Base-by-base conservation (phyloP, 2,329 filamentous ascomycete species). In the Capronia coronata region DNA sequence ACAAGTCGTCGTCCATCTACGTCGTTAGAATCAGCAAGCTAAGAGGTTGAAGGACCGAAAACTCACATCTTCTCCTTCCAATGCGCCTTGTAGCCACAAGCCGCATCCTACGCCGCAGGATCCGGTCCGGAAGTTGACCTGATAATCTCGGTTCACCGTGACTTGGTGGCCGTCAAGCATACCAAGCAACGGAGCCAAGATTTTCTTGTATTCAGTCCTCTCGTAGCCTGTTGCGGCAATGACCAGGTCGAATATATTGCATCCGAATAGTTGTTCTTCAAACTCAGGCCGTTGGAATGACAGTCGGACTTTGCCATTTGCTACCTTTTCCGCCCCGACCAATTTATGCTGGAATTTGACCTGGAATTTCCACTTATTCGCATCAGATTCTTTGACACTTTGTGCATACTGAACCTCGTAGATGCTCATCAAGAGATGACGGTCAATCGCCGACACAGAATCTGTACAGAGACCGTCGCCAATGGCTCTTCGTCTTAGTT, bases 191-290 rank as follows among this genome's bases (percentile, higher is more conserved):
- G 42, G 46, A 10, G 29, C n/a, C 42, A 55, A n/a, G 16, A 52
- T 29, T 22, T 38, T 22, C 38, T 48, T 14, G 21, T 55, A 46
- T 3, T 42, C 55, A 29, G 21, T 34, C 35, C 44, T 29, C 6
- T 27, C 47, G 37, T 48, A 56, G 9, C 57, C 55, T 19, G 57
- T 58, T 19, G 57, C 52, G 6, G 49, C 30, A 38, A 59, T 58
- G 29, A 59, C 49, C 39, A 53, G 30, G 39, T 58, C 55, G 37
- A 54, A 56, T 9, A 39, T 32, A n/a, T 38, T 37, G 6, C 23
- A 13, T 13, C 35, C 14, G 14, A 21, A 3, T 27, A 6, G 3
- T 19, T 47, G 16, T 32, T 42, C 21, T 14, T 41, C 40, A 7
- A 13, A 29, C 11, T 45, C 40, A 9, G 21, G 32, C 25, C 2